phyloP scores from a whole-genome alignment of 805 yeast genomes.

The Suhomyces sp. region DNA sequence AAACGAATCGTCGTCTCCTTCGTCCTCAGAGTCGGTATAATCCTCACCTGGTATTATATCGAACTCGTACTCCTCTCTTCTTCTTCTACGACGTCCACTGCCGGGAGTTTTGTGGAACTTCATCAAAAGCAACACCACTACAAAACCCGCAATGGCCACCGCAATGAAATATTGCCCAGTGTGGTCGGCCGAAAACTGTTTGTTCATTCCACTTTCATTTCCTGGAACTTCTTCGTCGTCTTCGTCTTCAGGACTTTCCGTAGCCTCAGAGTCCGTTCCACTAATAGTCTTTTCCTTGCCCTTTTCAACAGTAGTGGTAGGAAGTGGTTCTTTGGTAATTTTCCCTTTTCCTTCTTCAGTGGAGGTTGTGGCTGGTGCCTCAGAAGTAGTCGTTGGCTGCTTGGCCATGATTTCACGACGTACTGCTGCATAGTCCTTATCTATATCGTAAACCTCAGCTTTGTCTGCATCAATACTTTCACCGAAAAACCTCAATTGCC shows the following conservation, averaged over 20 bases:
- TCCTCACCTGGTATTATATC: constrained; percentile 73
- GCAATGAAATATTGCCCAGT: constrained; percentile 62
- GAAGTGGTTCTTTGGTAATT: neutral
- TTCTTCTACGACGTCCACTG: constrained; percentile 45
- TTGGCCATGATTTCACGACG: constrained; percentile 21
- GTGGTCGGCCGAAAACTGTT: constrained; percentile 38
- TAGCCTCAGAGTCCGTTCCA: neutral
- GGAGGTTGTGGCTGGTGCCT: neutral
- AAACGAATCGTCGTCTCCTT: constrained; percentile 29
- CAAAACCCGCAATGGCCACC: constrained; percentile 57
- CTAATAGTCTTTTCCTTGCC: neutral
- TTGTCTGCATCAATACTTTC: constrained; percentile 62
- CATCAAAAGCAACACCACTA: constrained; percentile 45
- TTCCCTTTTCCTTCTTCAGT: neutral
- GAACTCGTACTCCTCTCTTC: constrained; percentile 72
- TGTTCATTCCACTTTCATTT: constrained; percentile 33
- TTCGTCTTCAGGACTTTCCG: constrained; percentile 2
- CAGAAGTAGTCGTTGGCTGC: constrained; percentile 7
- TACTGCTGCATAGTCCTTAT: constrained; percentile 44
- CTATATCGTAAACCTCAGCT: constrained; percentile 55
- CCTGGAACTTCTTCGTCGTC: constrained; percentile 17
- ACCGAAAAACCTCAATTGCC: constrained; percentile 84
- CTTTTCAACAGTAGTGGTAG: neutral
- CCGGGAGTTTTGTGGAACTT: constrained; percentile 42
- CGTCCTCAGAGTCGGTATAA: constrained; percentile 40